A percentile compares a stretch with the other conserved stretches of the same genome.
Evolutionary conservation across 2,329 filamentous ascomycete genomes (phyloP).

Genomic region (Apiospora kogelbergensis): DNA sequence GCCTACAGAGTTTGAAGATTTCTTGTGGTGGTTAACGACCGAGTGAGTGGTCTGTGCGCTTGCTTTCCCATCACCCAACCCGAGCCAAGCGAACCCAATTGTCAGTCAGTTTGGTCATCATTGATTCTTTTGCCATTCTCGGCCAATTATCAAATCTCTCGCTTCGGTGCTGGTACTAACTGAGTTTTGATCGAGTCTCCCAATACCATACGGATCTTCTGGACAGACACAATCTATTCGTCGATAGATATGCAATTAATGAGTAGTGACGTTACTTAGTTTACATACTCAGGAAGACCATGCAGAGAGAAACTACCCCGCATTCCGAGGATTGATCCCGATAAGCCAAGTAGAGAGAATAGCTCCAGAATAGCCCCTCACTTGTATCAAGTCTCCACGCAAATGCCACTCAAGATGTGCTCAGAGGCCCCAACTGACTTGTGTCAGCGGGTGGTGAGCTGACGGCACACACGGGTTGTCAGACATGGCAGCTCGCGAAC

Average conservation of each 20-base stretch:
- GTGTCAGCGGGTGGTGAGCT: background rate
- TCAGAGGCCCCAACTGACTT: background rate
- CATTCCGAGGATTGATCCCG: conserved; percentile 8
- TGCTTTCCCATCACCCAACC: background rate
- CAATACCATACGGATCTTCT: too few species aligned
- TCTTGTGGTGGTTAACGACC: background rate
- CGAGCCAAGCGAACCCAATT: too few species aligned
- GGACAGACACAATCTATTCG: too few species aligned
- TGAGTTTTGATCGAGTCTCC: too few species aligned
- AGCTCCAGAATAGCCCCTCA: conserved; percentile 9
- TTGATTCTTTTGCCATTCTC: too few species aligned
- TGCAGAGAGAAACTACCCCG: conserved; percentile 7
- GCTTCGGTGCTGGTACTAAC: too few species aligned
- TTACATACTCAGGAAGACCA: background rate
- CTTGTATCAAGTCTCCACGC: background rate
- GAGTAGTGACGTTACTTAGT: background rate
- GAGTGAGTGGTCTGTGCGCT: background rate
- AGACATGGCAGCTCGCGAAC: background rate
- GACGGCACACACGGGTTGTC: background rate
- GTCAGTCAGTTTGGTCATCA: too few species aligned
- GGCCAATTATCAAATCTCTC: too few species aligned
- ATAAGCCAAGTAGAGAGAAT: background rate
- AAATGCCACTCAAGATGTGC: background rate
- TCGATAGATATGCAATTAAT: background rate
- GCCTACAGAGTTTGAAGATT: background rate